Evolutionary conservation across 2,329 filamentous ascomycete genomes (phyloP), one percentile per base, ranked within the genome.

Genomic region (Ophiostoma ulmi): DNA sequence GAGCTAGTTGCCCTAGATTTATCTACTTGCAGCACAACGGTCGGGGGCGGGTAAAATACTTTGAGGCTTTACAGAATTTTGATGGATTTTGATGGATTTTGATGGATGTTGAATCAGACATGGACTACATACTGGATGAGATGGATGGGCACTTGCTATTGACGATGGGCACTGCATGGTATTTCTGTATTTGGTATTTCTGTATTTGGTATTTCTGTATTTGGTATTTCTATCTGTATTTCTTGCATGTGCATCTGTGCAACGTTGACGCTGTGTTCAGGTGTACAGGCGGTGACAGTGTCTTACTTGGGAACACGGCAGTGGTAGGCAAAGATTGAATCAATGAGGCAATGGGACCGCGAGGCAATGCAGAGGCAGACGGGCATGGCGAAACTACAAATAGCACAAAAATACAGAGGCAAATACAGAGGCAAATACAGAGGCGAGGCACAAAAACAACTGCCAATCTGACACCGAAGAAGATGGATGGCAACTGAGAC

Each of bases 381-480:
- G 52, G 52, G 17, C 44, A 48, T 20, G 17, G 44, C 44, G 5
- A 48, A 44, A 44, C 41, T 14, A 17, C 41, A 44, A 13, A 48
- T 31, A 31, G 44, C 44, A 48, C 17, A 48, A 48, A 48, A 48
- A 48, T n/a, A 48, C 7, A 11, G 52, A 26, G 22, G 52, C 44
- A 10, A 17, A 5, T 6, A 17, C 6, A n/a, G 6, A 48, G 39
- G 44, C 17, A 48, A 48, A 48, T 5, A 17, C 38, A n/a, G 22
- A 58, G 52, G 52, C 22, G 10, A 44, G 14, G 22, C 22, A 58
- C n/a, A 58, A 58, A n/a, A 58, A 26, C 22, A 58, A 58, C 52
- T 58, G 52, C 52, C 52, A 58, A 58, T 58, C 22, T 58, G 52
- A 58, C 52, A 58, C 52, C n/a, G 52, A 58, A 58, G 22, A 58